Base-by-base conservation (phyloP, 768 basidiomycete genomes). In the Coprinopsis sp. region DNA sequence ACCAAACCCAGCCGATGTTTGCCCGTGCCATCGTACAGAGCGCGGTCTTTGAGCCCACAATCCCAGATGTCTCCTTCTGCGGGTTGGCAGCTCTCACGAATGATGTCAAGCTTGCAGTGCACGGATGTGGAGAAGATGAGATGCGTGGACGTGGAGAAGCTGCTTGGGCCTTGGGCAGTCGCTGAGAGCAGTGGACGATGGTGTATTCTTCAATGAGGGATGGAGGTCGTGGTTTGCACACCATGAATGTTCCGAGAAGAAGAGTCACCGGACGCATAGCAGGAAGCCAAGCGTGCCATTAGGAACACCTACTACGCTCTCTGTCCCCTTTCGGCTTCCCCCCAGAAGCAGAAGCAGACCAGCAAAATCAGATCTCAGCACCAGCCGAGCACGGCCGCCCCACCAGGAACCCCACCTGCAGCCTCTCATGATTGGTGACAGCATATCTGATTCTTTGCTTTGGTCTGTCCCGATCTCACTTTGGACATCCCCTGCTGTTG, bases 1-100 rank as follows among this genome's bases (percentile, higher is more conserved):
- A 89, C 63, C 72, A 81, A 29, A 61, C 63, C 2, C 59, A 64
- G 2, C 86, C 83, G 14, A 60, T 87, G 23, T 88, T 89, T 64
- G 69, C 79, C 47, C 85, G 85, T 11, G 82, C 84, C 8, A 84
- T 90, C 54, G 64, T 86, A n/a, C 87, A 90, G 59, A 86, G 82
- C 43, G 75, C 82, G 4, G 67, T 84, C 27, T 62, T 85, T 46
- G 82, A 88, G 19, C 69, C 74, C 46, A 79, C 71, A 49, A 62
- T 85, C 5, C 83, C 84, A 0, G 76, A 79, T 54, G 69, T 84
- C 18, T 63, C 69, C 18, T n/a, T 69, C 70, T 28, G 82, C 81
- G 3, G 84, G 84, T 18, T 83, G 78, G 72, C 79, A 84, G 37
- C 71, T 90, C 34, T 81, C 79, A 11, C 74, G 82, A 18, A 65